phyloP scores from a whole-genome alignment of 2,329 filamentous ascomycete genomes.

The Phialophora macrospora region DNA sequence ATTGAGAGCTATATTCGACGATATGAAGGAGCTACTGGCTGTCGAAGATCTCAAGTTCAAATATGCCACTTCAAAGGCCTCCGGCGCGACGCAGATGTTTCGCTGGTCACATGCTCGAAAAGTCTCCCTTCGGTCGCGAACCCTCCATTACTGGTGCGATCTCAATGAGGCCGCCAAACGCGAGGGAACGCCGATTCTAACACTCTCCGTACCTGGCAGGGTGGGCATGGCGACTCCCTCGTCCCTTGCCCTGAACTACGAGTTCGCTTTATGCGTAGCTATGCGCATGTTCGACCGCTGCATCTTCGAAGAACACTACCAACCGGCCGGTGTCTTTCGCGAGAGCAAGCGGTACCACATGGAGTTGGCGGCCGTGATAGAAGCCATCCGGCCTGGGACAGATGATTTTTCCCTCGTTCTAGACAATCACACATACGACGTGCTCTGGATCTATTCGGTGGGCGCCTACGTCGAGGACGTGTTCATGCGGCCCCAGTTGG shows the following conservation, averaged over 20 bases:
- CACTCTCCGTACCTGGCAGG: neutral
- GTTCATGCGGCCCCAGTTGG: slow-evolving; percentile 7
- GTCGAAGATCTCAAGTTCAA: slow-evolving; percentile 17
- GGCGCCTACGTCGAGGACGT: slow-evolving; percentile 14
- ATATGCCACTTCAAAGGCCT: slow-evolving; percentile 9
- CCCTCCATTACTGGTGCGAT: slow-evolving; percentile 16
- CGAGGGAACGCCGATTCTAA: neutral
- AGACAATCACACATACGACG: neutral
- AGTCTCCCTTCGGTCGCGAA: slow-evolving; percentile 2
- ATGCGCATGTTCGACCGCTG: slow-evolving; percentile 14
- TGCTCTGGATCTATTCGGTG: slow-evolving; percentile 16
- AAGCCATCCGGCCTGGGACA: slow-evolving; percentile 5
- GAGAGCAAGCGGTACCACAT: slow-evolving; percentile 13
- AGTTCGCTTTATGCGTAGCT: slow-evolving; percentile 11
- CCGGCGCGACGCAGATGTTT: slow-evolving; percentile 2
- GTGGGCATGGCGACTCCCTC: neutral
- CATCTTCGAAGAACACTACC: slow-evolving; percentile 18
- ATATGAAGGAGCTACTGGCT: slow-evolving; percentile 10
- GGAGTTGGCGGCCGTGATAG: slow-evolving; percentile 12
- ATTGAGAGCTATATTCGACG: slow-evolving; percentile 5
- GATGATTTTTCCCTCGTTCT: slow-evolving; percentile 10
- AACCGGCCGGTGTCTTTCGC: slow-evolving; percentile 10
- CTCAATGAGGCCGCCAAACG: slow-evolving; percentile 4
- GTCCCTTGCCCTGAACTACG: neutral
- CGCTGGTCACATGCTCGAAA: slow-evolving; percentile 20